A percentile compares a stretch with the other conserved stretches of the same genome.
These are phyloP conservation scores for Globomyces pollinis-pini DNA, from an alignment of 192 early-diverging fungal genomes.

Conservation along the genomic window DNA sequence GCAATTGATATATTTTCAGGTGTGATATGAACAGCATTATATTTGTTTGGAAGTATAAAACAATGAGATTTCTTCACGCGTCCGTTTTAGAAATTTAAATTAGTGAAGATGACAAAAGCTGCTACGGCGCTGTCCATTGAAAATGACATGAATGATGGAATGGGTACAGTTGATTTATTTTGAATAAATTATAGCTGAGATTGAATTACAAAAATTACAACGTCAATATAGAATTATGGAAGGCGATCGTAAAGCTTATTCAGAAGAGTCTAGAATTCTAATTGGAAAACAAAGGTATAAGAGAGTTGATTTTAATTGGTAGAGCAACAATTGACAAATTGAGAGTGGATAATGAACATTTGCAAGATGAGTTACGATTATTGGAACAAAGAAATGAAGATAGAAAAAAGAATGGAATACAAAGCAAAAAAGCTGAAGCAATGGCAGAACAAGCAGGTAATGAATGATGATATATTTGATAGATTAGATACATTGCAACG, in stretches of 20 bases:
- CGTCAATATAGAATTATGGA: constrained; percentile 54
- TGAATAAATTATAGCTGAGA: constrained; percentile 28
- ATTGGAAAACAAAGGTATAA: constrained; percentile 48
- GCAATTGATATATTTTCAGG: too few species aligned
- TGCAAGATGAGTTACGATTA: constrained; percentile 40
- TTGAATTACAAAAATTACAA: constrained; percentile 47
- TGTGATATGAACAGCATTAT: too few species aligned
- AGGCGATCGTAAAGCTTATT: constrained; percentile 51
- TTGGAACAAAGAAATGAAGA: constrained; percentile 43
- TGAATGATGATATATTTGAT: not conserved
- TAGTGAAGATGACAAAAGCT: constrained; percentile 13
- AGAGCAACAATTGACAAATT: constrained; percentile 46
- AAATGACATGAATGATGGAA: constrained; percentile 43
- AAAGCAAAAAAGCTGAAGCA: constrained; percentile 39
- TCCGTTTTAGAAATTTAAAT: too few species aligned
- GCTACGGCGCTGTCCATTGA: constrained; percentile 35
- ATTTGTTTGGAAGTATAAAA: too few species aligned
- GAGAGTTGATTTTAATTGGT: not conserved
- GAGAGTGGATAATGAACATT: constrained; percentile 39
- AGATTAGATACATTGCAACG: constrained; percentile 36
- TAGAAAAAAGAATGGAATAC: constrained; percentile 29
- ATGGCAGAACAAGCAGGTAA: constrained; percentile 48
- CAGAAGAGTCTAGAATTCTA: constrained; percentile 43
- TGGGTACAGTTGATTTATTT: too few species aligned
- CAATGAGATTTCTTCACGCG: too few species aligned